Evolutionary conservation across 2,329 filamentous ascomycete genomes (phyloP), one percentile per base, ranked within the genome.

Genomic region (Hymenotorrendiella dingleyae): DNA sequence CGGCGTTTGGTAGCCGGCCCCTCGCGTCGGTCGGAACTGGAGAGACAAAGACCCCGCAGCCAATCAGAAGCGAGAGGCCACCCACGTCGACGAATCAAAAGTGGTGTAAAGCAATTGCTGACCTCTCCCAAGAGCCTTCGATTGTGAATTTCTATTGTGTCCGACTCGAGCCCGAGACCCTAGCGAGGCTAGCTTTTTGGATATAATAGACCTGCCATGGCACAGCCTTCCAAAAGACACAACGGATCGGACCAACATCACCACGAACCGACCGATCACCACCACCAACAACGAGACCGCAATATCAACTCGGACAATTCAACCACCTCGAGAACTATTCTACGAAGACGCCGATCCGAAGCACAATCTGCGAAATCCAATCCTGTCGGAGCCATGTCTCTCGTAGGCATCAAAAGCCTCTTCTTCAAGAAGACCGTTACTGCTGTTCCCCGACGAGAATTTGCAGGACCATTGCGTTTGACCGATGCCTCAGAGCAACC

Each of bases 351-450:
- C 24, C 39, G 42, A 27, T 40, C 37, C 24, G 24, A 43, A 29
- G 21, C 33, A 35, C 32, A 19, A 26, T 38, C 43, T 4, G 35
- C 40, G n/a, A n/a, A n/a, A n/a, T n/a, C n/a, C n/a, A n/a, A n/a
- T 20, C 46, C 47, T 21, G 41, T 47, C 12, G 44, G 33, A 50
- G 41, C 41, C n/a, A 60, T 62, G 56, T 60, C 58, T 42, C 35
- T 62, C 20, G 58, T 59, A 11, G 54, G 43, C 4, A 28, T 62
- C 2, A 62, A 62, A 40, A 61, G 59, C 23, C 30, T 62, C 14
- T 62, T 62, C 46, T 59, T 59, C 40, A 30, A 39, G 11, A 36
- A 50, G 40, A 53, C 49, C 2, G 29, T 53, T 12, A 51, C 45
- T 19, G 48, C 52, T 7, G 20, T 53, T 26, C 48, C 50, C 4